Evolutionary conservation across 306 rosid genomes (phyloP).

Genomic region (Prunus salicina): DNA sequence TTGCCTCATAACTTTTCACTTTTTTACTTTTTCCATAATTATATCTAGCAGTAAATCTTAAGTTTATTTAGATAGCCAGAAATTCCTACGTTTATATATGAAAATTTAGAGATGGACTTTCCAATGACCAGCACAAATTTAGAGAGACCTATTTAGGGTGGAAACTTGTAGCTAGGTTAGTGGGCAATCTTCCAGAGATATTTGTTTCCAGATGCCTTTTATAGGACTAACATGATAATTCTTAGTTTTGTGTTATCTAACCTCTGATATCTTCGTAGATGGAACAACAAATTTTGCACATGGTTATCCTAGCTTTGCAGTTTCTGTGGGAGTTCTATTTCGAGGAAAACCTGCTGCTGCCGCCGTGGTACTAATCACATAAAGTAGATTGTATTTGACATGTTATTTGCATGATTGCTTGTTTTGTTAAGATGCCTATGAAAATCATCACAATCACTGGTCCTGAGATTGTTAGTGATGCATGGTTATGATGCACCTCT

Average conservation of each 20-base stretch:
- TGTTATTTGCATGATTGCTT: constrained; percentile 10
- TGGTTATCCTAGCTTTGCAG: constrained; percentile 91
- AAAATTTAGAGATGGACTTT: not conserved
- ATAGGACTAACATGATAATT: not conserved
- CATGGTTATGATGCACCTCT: too few relatives aligned
- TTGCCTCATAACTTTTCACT: not conserved
- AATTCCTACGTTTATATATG: not conserved
- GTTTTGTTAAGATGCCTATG: not conserved
- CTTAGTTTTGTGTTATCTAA: constrained; percentile 25
- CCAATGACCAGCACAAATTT: not conserved
- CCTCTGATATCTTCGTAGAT: constrained; percentile 43
- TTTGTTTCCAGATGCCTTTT: not conserved
- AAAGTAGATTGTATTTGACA: constrained; percentile 2
- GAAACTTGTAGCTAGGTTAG: not conserved
- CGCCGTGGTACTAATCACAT: constrained; percentile 58
- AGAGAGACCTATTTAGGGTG: not conserved
- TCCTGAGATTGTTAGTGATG: too few relatives aligned
- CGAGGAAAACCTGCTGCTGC: constrained; percentile 94
- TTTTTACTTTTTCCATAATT: not conserved
- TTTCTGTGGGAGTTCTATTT: constrained; percentile 85
- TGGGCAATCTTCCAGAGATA: not conserved
- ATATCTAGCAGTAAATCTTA: not conserved
- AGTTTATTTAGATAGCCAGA: not conserved
- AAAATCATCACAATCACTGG: too few relatives aligned
- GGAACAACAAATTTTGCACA: constrained; percentile 98